Evolutionary conservation across 2,329 filamentous ascomycete genomes (phyloP), one percentile per base, ranked within the genome.

Genomic region (Pseudogymnoascus pannorum): DNA sequence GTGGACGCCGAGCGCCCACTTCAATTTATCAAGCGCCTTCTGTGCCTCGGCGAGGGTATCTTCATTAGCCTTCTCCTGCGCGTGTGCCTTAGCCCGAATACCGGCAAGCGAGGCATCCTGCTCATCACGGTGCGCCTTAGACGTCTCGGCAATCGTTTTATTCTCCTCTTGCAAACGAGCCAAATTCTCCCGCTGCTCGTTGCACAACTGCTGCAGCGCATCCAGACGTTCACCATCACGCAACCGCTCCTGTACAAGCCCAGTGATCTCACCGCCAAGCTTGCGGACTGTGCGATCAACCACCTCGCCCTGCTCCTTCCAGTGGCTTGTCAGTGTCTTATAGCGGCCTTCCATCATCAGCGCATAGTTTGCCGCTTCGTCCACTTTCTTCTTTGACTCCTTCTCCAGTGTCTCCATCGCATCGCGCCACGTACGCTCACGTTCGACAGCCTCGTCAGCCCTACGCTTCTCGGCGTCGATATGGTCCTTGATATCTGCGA

Each of bases 171-270:
- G 75, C 22, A 87, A 75, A 62, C 83, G 78, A 61, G 82, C 81
- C 62, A 89, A 81, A 67, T 90, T 88, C 68, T 81, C 80, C 65
- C 88, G 82, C 70, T 91, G 85, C 73, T 92, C 88, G 65, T 91
- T 87, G 71, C 84, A 87, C 31, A 92, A 78, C 63, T 89, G 85
- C 59, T 85, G 80, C 58, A 91, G 76, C 31, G 82, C 84, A 64
- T 77, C 79, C 66, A 88, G 85, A 73, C 81, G 84, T 69, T 82
- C 80, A 67, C 87, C 84, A 68, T 89, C 86, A 59, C 76, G 76
- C 64, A 74, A 77, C 62, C 85, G 77, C 68, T 86, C 81, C 38
- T 80, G 76, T 54, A 80, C 76, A 38, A 89, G 73, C 8, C 72
- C 72, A n/a, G 72, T 73, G 57, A 89, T 81, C 68, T 86, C 82